phyloP scores from a whole-genome alignment of 140 eudicot genomes.

The Flaveria floridana region DNA sequence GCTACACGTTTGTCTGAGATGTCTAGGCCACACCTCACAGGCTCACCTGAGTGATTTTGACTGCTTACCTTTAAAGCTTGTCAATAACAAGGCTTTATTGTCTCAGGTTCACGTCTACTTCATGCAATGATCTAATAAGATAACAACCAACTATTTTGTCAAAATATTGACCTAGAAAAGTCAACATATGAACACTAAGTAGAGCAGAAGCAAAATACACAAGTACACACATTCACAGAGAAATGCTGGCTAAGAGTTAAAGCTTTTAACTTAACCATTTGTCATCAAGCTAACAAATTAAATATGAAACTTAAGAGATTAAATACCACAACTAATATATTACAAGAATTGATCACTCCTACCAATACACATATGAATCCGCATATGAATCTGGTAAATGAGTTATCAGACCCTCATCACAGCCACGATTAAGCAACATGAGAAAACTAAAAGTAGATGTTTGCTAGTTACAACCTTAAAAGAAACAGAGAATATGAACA shows the following conservation, averaged over 20 bases:
- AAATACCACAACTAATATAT: no score
- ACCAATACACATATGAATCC: background rate
- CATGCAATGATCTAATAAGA: background rate
- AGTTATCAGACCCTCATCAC: background rate
- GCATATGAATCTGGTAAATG: no score
- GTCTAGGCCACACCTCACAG: no score
- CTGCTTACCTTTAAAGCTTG: background rate
- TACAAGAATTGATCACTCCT: background rate
- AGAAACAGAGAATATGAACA: conserved; percentile 14
- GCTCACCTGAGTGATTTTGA: background rate
- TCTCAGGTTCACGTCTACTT: background rate
- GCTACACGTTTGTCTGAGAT: background rate
- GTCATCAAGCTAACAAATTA: no score
- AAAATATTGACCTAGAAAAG: background rate
- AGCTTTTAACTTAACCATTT: no score
- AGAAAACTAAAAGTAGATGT: conserved; percentile 10
- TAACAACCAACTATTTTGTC: background rate
- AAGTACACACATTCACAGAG: background rate
- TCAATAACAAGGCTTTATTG: background rate
- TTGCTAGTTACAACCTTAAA: conserved; percentile 3
- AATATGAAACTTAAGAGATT: no score
- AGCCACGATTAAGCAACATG: background rate
- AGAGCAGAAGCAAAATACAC: background rate
- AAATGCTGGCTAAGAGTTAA: background rate
- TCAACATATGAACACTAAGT: background rate